Base-by-base conservation (phyloP, 176 grass and related monocot species). In the Pharus latifolius region DNA sequence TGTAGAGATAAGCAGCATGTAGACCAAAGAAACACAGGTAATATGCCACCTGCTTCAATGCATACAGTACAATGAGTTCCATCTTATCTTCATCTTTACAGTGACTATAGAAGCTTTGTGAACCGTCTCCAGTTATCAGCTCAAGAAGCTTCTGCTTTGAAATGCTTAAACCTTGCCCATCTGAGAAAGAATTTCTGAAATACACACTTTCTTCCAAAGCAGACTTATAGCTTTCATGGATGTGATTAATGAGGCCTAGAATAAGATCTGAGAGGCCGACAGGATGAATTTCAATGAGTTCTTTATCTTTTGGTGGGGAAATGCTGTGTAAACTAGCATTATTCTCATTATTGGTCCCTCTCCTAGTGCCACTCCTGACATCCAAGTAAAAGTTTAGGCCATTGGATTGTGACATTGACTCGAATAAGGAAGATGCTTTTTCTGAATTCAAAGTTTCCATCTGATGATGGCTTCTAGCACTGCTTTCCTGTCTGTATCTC, bases 11-110 rank as follows among this genome's bases (percentile, higher is more conserved):
- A 50, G 89, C 81, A 67, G 63, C 65, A 82, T 92, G 81, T 45
- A 92, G 60, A 79, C 84, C 84, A 82, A 84, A 88, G 63, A 92
- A 85, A 68, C 84, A 92, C 76, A 92, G 79, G 65, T 84, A 88
- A 76, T 92, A 88, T 67, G 89, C 73, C 58, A 85, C 59, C 74
- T 92, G 80, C 42, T 88, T 92, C 17, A 92, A 32, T 75, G 56
- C 84, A 82, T 88, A 92, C 5, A 92, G 22, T 67, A 72, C 63
- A 67, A 85, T 67, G 56, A 85, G 78, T 57, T 64, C 81, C 81
- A 79, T 76, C 44, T 66, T 63, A 67, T 82, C 78, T 72, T 81
- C 67, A n/a, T 70, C 1, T 74, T 53, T 60, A 19, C 72, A 65
- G 28, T 47, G 32, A 84, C 18, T 56, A 76, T 73, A 35, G 18